These are phyloP conservation scores for Rhodamnia argentea DNA, from an alignment of 345 rosid species.

Conservation along the genomic window DNA sequence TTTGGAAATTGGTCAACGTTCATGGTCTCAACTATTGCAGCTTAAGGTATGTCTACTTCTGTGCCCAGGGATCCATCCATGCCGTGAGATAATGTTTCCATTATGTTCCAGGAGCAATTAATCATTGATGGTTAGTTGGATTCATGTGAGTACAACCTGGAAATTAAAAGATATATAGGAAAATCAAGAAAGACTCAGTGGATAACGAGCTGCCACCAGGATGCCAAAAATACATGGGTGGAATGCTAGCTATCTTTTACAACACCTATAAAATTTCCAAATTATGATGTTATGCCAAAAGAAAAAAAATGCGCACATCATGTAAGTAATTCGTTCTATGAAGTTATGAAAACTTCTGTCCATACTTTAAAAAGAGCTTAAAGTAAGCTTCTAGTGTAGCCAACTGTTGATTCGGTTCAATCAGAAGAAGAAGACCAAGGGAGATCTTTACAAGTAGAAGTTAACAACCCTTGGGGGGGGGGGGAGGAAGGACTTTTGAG, in stretches of 20 bases:
- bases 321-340: background rate
- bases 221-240: background rate
- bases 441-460: background rate
- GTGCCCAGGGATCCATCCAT: background rate
- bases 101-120: background rate
- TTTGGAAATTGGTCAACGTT: slow-evolving; percentile 21
- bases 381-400: background rate
- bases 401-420: background rate
- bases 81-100: background rate
- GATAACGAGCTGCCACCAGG: background rate
- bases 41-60: slow-evolving; percentile 31
- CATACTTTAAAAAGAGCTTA: background rate
- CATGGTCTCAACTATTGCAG: slow-evolving; percentile 34
- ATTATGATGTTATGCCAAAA: background rate
- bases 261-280: background rate
- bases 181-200: background rate
- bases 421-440: background rate
- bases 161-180: background rate
- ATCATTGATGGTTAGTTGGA: background rate
- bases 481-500: background rate
- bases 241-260: background rate
- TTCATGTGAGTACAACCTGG: background rate
- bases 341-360: background rate
- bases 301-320: background rate
- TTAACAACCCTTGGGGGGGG: background rate